Evolutionary conservation across 2,329 filamentous ascomycete genomes (phyloP).

Genomic region (Colletotrichum lentis): DNA sequence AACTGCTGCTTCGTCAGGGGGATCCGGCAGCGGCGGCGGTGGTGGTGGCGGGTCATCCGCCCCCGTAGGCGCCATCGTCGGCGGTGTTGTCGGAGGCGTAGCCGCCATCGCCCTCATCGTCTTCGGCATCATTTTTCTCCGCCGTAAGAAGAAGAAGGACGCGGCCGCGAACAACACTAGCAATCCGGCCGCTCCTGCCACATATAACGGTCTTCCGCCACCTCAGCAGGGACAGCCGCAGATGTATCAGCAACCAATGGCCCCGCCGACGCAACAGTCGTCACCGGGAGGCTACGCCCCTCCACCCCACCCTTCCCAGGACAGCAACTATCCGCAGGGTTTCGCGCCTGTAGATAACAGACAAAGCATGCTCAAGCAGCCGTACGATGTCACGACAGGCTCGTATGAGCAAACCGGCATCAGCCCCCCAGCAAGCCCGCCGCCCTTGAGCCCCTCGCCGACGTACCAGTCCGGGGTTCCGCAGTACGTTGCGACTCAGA

Average conservation of each 20-base stretch:
- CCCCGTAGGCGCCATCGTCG: conserved; percentile 50
- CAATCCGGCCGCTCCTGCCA: conserved; percentile 7
- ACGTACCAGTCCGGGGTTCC: conserved; percentile 32
- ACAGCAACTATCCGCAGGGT: conserved; percentile 22
- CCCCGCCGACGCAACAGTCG: conserved; percentile 38
- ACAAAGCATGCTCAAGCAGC: conserved; percentile 40
- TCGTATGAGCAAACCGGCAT: conserved; percentile 36
- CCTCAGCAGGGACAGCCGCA: conserved; percentile 28
- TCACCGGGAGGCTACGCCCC: conserved; percentile 37
- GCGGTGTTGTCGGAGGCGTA: conserved; percentile 51
- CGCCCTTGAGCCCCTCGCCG: conserved; percentile 33
- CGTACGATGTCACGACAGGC: conserved; percentile 29
- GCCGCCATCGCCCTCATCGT: conserved; percentile 43
- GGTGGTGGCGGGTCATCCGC: conserved; percentile 46
- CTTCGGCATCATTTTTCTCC: conserved; percentile 44
- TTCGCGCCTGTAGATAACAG: conserved; percentile 39
- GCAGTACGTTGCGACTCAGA: conserved; percentile 16
- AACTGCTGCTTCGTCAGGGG: conserved; percentile 46
- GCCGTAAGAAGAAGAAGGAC: conserved; percentile 42
- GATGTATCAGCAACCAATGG: conserved; percentile 29
- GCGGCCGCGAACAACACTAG: conserved; percentile 10
- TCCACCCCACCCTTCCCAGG: neutral
- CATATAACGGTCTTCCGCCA: conserved; percentile 19
- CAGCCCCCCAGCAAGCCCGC: conserved; percentile 40
- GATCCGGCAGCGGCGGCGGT: conserved; percentile 44